Evolutionary conservation across 2,329 filamentous ascomycete species (phyloP).

Genomic region (Neopestalotiopsis clavispora): DNA sequence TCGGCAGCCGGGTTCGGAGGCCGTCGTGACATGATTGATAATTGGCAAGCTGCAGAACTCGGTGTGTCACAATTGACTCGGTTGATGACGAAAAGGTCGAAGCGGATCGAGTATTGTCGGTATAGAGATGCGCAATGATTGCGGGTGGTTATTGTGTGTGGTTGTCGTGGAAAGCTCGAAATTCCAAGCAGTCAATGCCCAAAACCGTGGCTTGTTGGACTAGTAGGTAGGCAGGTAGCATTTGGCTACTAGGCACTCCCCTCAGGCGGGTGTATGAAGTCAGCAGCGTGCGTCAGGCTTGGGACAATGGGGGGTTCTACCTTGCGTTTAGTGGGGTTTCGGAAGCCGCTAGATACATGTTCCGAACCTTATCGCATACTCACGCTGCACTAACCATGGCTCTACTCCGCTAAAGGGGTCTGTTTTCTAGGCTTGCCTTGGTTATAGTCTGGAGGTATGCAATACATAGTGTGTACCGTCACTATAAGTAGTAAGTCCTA

Average conservation of each 20-base stretch:
- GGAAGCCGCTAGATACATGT: conserved; percentile 6
- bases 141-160: not conserved
- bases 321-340: conserved; percentile 2
- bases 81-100: not conserved
- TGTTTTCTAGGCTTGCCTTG: not conserved
- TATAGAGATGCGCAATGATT: not conserved
- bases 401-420: not conserved
- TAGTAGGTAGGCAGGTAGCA: not conserved
- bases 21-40: conserved; percentile 75
- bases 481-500: not conserved
- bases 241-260: not conserved
- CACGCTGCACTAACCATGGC: not conserved
- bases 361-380: conserved; percentile 3
- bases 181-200: conserved; percentile 2
- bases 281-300: conserved; percentile 1
- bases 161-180: not conserved
- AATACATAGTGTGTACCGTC: not conserved
- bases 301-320: not conserved
- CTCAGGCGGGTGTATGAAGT: not conserved
- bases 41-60: too few relatives aligned
- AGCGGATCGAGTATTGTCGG: not conserved
- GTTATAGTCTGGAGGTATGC: too few relatives aligned
- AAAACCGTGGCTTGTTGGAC: conserved; percentile 15
- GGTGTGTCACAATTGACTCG: not conserved
- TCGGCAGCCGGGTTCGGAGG: conserved; percentile 79